Conservation (phyloP, 2,329 filamentous ascomycete genomes). For the Coniochaeta sp. region DNA sequence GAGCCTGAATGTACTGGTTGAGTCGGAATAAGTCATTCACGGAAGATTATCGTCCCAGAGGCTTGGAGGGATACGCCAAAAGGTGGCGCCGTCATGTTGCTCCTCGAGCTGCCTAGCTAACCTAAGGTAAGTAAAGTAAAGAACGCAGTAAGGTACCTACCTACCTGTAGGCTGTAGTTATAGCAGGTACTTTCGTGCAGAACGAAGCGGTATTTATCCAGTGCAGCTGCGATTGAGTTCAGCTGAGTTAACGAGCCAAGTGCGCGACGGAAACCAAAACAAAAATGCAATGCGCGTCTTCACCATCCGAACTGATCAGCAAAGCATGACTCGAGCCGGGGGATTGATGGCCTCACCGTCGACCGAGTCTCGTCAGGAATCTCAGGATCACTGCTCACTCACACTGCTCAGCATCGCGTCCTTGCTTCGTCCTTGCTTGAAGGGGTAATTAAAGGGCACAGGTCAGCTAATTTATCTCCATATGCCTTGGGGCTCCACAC, state of each 20-base stretch:
- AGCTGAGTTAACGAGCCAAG: not conserved
- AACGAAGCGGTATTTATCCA: not conserved
- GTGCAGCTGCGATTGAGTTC: not conserved
- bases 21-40: too few relatives aligned
- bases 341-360: not conserved
- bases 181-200: not conserved
- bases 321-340: not conserved
- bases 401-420: not conserved
- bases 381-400: not conserved
- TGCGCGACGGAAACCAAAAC: not conserved
- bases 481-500: not conserved
- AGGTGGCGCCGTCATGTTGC: too few relatives aligned
- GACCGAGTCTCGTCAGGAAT: not conserved
- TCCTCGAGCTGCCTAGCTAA: too few relatives aligned
- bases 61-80: not conserved
- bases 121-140: too few relatives aligned
- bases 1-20: not conserved
- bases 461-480: not conserved
- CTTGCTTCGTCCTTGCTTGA: not conserved
- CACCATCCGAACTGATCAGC: not conserved
- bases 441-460: conserved; percentile 1
- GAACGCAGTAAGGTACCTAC: too few relatives aligned
- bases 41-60: not conserved
- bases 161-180: too few relatives aligned
- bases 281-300: not conserved